A percentile compares a stretch with the other conserved stretches of the same genome.
These are phyloP conservation scores for Diaporthe amygdali DNA, from an alignment of 2,329 filamentous ascomycete genomes.

Conservation along the genomic window DNA sequence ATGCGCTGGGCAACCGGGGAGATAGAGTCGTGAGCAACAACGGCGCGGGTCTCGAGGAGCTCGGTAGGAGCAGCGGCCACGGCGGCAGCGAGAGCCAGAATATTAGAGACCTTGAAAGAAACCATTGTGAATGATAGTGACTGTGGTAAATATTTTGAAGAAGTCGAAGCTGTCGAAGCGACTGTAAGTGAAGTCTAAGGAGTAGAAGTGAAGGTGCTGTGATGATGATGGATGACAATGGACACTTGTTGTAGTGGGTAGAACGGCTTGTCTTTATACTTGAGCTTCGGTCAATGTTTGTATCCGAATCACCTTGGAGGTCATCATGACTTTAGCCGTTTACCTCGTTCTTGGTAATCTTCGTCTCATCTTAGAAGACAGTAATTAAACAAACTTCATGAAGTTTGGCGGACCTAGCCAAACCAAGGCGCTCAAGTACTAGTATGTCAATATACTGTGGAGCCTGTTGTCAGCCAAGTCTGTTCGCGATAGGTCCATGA, in stretches of 20 bases:
- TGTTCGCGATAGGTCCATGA: background rate
- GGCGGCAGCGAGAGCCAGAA: background rate
- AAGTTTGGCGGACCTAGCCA: background rate
- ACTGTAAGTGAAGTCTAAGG: background rate
- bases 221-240: background rate
- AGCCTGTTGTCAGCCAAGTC: background rate
- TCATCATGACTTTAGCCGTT: background rate
- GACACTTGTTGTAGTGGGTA: background rate
- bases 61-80: background rate
- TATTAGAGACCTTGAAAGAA: background rate
- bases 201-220: background rate
- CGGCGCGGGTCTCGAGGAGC: background rate
- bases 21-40: slow-evolving; percentile 5
- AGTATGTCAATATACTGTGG: background rate
- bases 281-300: background rate
- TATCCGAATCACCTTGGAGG: background rate
- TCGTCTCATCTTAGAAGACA: slow-evolving; percentile 4
- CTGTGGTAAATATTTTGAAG: background rate
- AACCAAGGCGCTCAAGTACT: background rate
- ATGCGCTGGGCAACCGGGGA: slow-evolving; percentile 26
- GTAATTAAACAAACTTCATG: background rate
- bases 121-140: background rate
- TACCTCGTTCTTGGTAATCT: background rate
- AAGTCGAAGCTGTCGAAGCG: background rate
- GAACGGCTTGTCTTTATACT: background rate